These are phyloP conservation scores for Agaricus sinodeliciosus DNA, from an alignment of 768 basidiomycete species.

Conservation along the genomic window DNA sequence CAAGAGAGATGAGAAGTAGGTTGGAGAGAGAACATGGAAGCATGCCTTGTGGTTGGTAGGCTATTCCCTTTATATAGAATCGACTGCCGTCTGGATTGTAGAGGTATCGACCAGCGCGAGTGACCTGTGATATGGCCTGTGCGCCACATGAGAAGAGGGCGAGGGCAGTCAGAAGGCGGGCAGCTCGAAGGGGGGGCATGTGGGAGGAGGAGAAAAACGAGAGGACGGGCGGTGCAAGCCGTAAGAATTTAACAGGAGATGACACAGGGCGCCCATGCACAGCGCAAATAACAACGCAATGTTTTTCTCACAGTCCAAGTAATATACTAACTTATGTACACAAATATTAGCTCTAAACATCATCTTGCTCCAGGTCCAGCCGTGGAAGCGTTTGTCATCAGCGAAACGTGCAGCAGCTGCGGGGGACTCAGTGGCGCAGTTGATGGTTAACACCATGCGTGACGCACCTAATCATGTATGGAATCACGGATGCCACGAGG, in stretches of 20 bases:
- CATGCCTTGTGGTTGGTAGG: conserved; percentile 78
- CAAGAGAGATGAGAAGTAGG: conserved; percentile 8
- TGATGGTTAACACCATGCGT: not conserved
- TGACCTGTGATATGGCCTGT: conserved; percentile 63
- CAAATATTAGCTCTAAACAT: too few species aligned
- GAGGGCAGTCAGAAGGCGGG: conserved; percentile 30
- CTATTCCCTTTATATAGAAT: conserved; percentile 86
- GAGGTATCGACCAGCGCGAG: conserved; percentile 72
- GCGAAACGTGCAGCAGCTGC: conserved; percentile 75
- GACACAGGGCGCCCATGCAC: not conserved
- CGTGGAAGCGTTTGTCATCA: conserved; percentile 28
- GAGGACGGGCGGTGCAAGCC: too few species aligned
- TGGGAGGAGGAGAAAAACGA: not conserved
- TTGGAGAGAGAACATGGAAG: not conserved
- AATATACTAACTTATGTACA: too few species aligned
- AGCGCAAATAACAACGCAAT: too few species aligned
- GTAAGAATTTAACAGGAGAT: not conserved
- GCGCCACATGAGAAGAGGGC: conserved; percentile 40
- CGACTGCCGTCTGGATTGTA: conserved; percentile 69
- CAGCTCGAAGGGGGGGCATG: conserved; percentile 24
- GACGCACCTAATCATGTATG: conserved; percentile 68
- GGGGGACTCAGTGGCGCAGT: not conserved
- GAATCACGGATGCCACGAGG: conserved; percentile 57
- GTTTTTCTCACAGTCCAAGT: too few species aligned
- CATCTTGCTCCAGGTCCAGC: conserved; percentile 4